These are phyloP conservation scores for Solanum medicagineum DNA, from an alignment of 257 asterid species.

Conservation along the genomic window DNA sequence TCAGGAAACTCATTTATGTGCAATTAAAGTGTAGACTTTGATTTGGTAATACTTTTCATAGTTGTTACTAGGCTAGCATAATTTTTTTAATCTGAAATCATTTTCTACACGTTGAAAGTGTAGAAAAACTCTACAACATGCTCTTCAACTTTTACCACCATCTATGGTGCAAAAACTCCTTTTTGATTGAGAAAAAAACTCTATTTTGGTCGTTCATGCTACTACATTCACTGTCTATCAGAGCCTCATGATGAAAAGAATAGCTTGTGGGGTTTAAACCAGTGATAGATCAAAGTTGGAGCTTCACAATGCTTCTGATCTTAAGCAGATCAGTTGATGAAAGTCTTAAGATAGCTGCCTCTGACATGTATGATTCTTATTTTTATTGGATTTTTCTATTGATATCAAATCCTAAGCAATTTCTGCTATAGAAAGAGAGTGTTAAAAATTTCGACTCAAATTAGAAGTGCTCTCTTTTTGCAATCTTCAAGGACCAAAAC, in stretches of 20 bases:
- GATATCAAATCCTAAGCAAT: background rate
- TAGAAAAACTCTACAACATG: background rate
- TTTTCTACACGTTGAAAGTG: background rate
- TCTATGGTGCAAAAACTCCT: background rate
- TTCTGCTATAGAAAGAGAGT: background rate
- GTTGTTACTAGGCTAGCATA: background rate
- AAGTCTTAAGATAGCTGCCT: background rate
- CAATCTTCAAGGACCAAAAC: background rate
- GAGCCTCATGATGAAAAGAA: conserved; percentile 15
- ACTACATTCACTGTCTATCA: conserved; percentile 9
- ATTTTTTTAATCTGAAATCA: background rate
- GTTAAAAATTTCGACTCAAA: background rate
- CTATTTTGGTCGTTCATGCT: background rate
- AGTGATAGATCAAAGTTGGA: conserved; percentile 17
- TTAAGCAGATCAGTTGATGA: background rate
- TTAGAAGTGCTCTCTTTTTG: background rate
- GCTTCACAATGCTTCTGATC: conserved; percentile 11
- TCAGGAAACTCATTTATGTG: background rate
- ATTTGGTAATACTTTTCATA: background rate
- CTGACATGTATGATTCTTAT: background rate
- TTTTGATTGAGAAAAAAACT: background rate
- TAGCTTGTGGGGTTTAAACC: conserved; percentile 18
- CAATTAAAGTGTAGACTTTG: background rate
- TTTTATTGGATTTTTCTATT: background rate
- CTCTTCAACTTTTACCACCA: background rate